Conservation (phyloP, 306 rosid genomes). For the Quercus engelmannii region DNA sequence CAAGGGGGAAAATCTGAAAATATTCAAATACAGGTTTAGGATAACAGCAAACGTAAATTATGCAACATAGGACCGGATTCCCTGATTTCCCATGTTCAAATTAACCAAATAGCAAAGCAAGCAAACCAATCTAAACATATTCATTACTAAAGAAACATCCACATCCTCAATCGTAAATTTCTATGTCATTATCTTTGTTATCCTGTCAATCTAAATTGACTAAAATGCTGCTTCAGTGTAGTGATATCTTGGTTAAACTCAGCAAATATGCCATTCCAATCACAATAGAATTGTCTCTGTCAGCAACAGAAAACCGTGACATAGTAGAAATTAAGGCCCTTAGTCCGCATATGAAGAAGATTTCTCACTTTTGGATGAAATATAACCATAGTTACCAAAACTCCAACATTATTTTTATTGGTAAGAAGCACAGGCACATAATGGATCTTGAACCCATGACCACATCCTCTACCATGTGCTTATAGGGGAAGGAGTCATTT, state of each 20-base stretch:
- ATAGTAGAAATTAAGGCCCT: too few relatives aligned
- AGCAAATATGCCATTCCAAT: neutral
- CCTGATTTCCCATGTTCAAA: neutral
- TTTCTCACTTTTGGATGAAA: too few relatives aligned
- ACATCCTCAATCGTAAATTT: too few relatives aligned
- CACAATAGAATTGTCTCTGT: neutral
- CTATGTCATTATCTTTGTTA: too few relatives aligned
- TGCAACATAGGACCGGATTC: neutral
- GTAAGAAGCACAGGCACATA: too few relatives aligned
- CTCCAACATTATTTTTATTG: too few relatives aligned
- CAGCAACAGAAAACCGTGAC: neutral
- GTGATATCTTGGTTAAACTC: neutral
- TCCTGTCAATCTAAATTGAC: neutral
- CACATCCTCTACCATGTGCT: too few relatives aligned
- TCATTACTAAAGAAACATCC: neutral
- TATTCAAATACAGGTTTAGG: neutral
- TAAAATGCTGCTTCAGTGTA: neutral
- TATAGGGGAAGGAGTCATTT: too few relatives aligned
- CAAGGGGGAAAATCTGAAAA: neutral
- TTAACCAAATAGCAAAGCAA: neutral
- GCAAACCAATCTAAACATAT: neutral
- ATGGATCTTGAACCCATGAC: too few relatives aligned
- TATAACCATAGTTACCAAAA: too few relatives aligned
- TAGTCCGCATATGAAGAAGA: too few relatives aligned
- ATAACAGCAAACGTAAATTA: neutral